Evolutionary conservation across 768 basidiomycete species (phyloP), one percentile per base, ranked within the genome.

Genomic region (Kwoniella sp.): DNA sequence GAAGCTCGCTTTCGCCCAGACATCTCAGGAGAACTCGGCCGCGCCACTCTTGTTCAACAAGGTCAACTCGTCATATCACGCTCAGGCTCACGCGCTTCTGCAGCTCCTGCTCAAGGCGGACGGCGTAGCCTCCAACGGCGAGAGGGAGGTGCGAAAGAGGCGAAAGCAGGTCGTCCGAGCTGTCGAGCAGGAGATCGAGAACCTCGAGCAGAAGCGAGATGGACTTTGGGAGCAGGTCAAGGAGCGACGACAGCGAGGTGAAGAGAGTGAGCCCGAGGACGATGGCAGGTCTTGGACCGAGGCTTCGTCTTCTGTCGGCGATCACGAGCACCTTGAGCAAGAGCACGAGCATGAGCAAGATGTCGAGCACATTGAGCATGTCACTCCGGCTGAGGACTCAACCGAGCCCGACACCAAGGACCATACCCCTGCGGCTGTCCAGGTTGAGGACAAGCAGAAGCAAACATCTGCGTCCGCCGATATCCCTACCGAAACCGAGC

Each of bases 101-200:
- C 80, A 80, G 33, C 72, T 88, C 11, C 77, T 88, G n/a, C 78
- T 80, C 39, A 78, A 78, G 57, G 80, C 88, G 10, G 87, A 88
- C 59, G 81, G 79, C 0, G 79, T 88, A 19, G 81, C 85, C 60
- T 84, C 82, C 59, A 79, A 78, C 58, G 86, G 86, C 0, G 78
- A 82, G 42, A 71, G 72, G 56, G 73, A 69, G 0, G 79, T 89
- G 6, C 74, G 86, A 40, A 74, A 75, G 26, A 70, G 61, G 53
- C 73, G 87, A 44, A 77, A 81, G 60, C 67, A 71, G 3, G 74
- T 83, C 1, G 85, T 84, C 38, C 76, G 77, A 58, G 67, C 64
- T 39, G 80, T 88, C 15, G 87, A 88, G 75, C 59, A 62, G 42
- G 86, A 84, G 72, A 78, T 83, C 17, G 78, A 73, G 51, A 73